Evolutionary conservation across 164 flowering plant genomes (phyloP), one percentile per base, ranked within the genome.

Genomic region (Magnolia sinica): DNA sequence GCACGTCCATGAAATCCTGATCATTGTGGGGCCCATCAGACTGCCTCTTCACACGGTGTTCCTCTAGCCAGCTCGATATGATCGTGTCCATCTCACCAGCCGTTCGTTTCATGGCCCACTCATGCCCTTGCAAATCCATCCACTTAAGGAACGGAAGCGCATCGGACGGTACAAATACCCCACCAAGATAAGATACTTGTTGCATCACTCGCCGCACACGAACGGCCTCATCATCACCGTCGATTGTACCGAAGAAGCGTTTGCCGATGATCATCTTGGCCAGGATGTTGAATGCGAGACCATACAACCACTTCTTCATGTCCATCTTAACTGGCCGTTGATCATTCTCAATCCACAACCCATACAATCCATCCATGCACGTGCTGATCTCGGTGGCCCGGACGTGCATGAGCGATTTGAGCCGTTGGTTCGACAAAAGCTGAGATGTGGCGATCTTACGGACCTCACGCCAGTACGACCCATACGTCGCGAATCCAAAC

Each of bases 261-360:
- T 86, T 87, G 73, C 88, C 88, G 1, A 85, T 81, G 7, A 84
- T 45, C 87, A 88, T 85, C 73, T 82, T 72, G n/a, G 65, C 68
- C 31, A 29, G 24, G 16, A 73, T 29, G 64, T 72, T 72, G 19
- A 72, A 24, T 10, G 50, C 52, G 11, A 72, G 64, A 7, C 51
- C 65, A 9, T 59, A 59, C 13, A 72, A 18, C 64, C 68, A 49
- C 27, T 66, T 14, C 70, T 49, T 45, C 68, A 63, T 31, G 14
- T 50, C 76, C 13, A 45, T 59, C 51, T 13, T 31, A 14, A 18
- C 31, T 11, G 69, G 37, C 51, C 9, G 27, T 4, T 22, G 45
- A 4, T 16, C 27, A 29, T 64, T 65, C 31, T 31, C 19, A 13
- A 7, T 37, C 69, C 68, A 74, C 22, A 19, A 1, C 18, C 7